These are phyloP conservation scores for Prunus yedoensis DNA, from an alignment of 331 rosid genomes.

Conservation along the genomic window DNA sequence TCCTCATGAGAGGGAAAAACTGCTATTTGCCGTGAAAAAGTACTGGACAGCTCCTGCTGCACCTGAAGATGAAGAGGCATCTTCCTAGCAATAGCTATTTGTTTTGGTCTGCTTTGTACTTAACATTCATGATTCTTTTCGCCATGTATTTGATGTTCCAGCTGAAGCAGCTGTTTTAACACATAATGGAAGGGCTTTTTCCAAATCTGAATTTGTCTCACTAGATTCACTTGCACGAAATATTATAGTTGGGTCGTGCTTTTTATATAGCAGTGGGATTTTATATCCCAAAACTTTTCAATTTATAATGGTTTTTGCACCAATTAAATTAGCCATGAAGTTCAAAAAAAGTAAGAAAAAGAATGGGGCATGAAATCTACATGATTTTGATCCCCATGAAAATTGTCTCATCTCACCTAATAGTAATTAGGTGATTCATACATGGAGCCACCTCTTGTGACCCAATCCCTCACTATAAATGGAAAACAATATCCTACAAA, in stretches of 20 bases:
- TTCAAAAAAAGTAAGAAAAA: neutral
- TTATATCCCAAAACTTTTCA: no score
- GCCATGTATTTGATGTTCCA: neutral
- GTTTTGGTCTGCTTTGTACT: neutral
- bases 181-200: neutral
- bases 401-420: neutral
- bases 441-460: slow-evolving; percentile 2
- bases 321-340: no score
- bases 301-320: no score
- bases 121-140: neutral
- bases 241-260: no score
- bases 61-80: slow-evolving; percentile 15
- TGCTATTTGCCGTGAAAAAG: slow-evolving; percentile 32
- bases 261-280: no score
- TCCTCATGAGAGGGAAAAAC: no score
- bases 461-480: slow-evolving; percentile 4
- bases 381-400: slow-evolving; percentile 1
- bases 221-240: no score
- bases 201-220: neutral
- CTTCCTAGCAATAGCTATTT: neutral
- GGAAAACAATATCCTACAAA: neutral
- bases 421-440: slow-evolving; percentile 12
- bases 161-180: neutral
- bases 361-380: neutral
- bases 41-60: slow-evolving; percentile 58